Conservation (phyloP, 768 basidiomycete genomes). For the Kwoniella mangroviensis region DNA sequence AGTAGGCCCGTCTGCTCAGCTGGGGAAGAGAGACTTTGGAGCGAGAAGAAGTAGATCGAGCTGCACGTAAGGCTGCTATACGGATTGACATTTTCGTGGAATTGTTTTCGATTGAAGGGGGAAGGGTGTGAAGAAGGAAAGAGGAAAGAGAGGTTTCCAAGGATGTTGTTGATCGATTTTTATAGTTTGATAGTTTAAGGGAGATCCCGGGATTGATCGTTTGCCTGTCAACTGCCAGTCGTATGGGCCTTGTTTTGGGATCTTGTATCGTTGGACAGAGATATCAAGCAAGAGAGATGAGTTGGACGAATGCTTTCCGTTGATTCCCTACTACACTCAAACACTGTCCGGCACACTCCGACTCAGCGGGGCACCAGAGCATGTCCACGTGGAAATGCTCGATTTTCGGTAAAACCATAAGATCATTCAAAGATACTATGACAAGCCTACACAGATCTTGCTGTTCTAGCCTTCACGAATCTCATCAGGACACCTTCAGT, state of each 20-base stretch:
- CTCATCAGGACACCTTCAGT: neutral
- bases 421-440: neutral
- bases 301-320: constrained; percentile 1
- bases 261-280: neutral
- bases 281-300: neutral
- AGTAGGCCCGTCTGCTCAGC: constrained; percentile 1
- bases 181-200: neutral
- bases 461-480: neutral
- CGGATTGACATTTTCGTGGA: constrained; percentile 14
- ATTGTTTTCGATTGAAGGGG: neutral
- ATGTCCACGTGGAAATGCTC: neutral
- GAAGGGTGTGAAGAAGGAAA: constrained; percentile 5
- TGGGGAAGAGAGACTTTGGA: neutral
- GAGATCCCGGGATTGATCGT: neutral
- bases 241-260: neutral
- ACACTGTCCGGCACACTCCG: constrained; percentile 5
- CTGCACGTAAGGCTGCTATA: constrained; percentile 9
- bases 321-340: neutral
- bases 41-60: neutral
- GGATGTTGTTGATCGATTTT: neutral
- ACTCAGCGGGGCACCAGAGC: neutral
- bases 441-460: too few species aligned
- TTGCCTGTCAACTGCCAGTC: neutral
- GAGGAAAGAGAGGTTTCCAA: neutral
- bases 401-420: neutral